These are phyloP conservation scores for Diaporthe velutina DNA, from an alignment of 2,329 filamentous ascomycete genomes.

Conservation along the genomic window DNA sequence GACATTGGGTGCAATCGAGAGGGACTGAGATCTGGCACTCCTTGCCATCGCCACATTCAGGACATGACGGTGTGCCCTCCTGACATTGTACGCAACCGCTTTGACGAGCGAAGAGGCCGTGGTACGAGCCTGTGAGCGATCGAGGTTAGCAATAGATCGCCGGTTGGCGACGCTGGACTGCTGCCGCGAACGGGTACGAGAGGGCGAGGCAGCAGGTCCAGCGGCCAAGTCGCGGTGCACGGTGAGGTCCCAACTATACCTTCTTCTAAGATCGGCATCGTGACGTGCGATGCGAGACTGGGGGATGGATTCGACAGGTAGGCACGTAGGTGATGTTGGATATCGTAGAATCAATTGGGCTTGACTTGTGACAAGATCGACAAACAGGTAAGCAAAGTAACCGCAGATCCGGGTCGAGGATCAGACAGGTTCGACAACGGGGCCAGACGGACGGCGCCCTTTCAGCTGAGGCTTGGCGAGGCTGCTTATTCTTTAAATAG, in stretches of 20 bases:
- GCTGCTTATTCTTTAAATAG: constrained; percentile 39
- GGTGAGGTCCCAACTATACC: constrained; percentile 21
- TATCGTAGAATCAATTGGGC: neutral
- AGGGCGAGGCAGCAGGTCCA: neutral
- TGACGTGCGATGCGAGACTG: constrained; percentile 27
- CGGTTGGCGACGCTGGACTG: neutral
- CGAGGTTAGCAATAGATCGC: constrained; percentile 23
- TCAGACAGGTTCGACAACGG: constrained; percentile 34
- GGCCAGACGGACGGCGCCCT: constrained; percentile 14
- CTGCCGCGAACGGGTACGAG: neutral
- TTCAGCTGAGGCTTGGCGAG: constrained; percentile 37
- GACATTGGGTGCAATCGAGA: constrained; percentile 60
- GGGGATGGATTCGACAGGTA: neutral
- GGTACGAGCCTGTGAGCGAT: constrained; percentile 42
- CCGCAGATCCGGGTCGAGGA: constrained; percentile 37
- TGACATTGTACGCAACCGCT: constrained; percentile 62
- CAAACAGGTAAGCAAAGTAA: constrained; percentile 22
- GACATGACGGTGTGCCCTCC: constrained; percentile 57
- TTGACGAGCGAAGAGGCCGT: constrained; percentile 54
- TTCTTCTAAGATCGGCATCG: constrained; percentile 34
- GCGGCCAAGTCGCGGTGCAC: neutral
- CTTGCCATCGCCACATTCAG: constrained; percentile 56
- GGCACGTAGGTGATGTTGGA: neutral
- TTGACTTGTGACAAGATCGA: constrained; percentile 36
- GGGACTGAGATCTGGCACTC: constrained; percentile 61